Conservation (phyloP, 768 basidiomycete genomes). For the Rhizopogon vinicolor region DNA sequence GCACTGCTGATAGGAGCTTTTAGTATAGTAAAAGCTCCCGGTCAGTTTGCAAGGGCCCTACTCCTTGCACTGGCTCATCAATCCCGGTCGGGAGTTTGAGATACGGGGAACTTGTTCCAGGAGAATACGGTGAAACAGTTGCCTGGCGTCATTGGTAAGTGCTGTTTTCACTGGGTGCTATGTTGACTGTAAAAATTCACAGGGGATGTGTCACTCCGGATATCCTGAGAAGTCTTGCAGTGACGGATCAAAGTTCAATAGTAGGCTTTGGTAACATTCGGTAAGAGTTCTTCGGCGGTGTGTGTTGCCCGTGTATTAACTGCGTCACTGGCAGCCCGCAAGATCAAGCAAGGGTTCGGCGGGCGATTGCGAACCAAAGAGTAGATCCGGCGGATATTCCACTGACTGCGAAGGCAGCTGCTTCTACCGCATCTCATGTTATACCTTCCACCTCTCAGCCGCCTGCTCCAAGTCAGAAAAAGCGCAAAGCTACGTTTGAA, state of each 20-base stretch:
- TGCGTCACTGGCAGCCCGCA: conserved; percentile 32
- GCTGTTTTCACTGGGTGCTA: conserved; percentile 2
- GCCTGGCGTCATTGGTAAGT: conserved; percentile 76
- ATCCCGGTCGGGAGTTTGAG: conserved; percentile 57
- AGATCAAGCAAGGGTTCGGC: conserved; percentile 60
- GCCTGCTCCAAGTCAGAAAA: conserved; percentile 28
- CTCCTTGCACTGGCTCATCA: conserved; percentile 49
- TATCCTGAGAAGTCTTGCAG: conserved; percentile 48
- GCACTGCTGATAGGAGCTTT: conserved; percentile 7
- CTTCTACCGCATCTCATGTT: conserved; percentile 5
- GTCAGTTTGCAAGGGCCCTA: conserved; percentile 63
- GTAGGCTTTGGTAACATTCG: conserved; percentile 47
- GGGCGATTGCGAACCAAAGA: conserved; percentile 49
- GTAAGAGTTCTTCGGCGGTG: conserved; percentile 29
- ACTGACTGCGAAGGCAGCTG: conserved; percentile 29
- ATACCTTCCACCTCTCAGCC: background rate
- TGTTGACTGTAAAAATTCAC: conserved; percentile 2
- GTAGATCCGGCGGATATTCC: conserved; percentile 60
- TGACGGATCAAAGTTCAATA: conserved; percentile 35
- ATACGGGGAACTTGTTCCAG: conserved; percentile 50
- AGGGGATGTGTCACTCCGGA: conserved; percentile 72
- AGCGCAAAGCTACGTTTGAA: conserved; percentile 38
- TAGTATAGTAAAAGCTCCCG: conserved; percentile 72
- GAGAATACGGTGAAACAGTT: conserved; percentile 55
- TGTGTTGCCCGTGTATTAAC: background rate